These are phyloP conservation scores for Cyberlindnera americana DNA, from an alignment of 805 yeast genomes.

Conservation along the genomic window DNA sequence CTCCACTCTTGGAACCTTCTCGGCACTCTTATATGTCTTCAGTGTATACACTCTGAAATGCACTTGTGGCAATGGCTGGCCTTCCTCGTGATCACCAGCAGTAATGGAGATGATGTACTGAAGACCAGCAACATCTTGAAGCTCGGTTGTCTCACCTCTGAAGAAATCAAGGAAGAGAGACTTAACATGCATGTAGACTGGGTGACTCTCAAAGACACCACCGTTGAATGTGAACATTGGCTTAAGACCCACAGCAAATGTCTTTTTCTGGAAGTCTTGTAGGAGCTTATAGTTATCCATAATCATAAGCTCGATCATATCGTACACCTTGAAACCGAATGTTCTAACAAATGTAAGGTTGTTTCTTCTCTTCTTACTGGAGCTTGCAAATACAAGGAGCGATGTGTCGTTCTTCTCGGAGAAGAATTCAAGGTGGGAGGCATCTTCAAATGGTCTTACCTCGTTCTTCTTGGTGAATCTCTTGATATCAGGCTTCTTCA, in stretches of 20 bases:
- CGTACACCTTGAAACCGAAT: conserved; percentile 85
- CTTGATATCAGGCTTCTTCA: conserved; percentile 88
- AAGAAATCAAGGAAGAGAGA: conserved; percentile 88
- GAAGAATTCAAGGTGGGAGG: conserved; percentile 80
- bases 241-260: conserved; percentile 85
- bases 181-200: conserved; percentile 79
- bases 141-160: conserved; percentile 75
- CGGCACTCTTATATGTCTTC: conserved; percentile 77
- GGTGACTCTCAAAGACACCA: conserved; percentile 84
- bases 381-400: conserved; percentile 70
- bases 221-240: conserved; percentile 96
- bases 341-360: conserved; percentile 85
- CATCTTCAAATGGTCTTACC: conserved; percentile 89
- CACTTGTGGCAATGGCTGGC: conserved; percentile 68
- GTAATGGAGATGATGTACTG: conserved; percentile 86
- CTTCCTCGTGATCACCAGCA: conserved; percentile 70
- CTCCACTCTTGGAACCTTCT: conserved; percentile 91
- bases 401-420: conserved; percentile 94
- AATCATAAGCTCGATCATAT: conserved; percentile 86
- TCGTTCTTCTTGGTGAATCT: conserved; percentile 88
- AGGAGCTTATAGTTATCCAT: conserved; percentile 67
- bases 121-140: conserved; percentile 91
- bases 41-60: conserved; percentile 89
- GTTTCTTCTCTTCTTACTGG: conserved; percentile 90
- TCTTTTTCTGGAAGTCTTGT: conserved; percentile 72